Evolutionary conservation across 2,329 filamentous ascomycete species (phyloP).

Genomic region (Rutstroemia sp.): DNA sequence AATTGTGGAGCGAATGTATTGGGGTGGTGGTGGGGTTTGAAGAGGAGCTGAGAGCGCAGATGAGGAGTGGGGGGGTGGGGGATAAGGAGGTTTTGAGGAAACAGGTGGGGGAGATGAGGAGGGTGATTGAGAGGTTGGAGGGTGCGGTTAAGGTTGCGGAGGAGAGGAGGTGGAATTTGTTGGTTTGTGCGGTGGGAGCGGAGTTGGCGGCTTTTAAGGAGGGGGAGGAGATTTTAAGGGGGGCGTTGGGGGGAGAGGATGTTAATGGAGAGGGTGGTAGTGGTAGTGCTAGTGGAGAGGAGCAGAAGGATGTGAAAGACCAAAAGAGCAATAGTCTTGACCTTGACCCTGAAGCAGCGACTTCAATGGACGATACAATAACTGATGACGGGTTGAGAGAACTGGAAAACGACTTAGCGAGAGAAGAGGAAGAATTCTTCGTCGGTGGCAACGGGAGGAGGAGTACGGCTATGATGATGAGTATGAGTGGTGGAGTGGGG

Average conservation of each 20-base stretch:
- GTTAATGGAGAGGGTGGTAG: background rate
- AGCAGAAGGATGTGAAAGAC: conserved; percentile 18
- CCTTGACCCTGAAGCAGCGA: background rate
- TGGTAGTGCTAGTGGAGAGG: conserved; percentile 8
- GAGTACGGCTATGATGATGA: background rate
- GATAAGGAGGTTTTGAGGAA: conserved; percentile 35
- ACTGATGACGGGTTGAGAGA: conserved; percentile 1
- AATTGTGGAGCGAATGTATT: conserved; percentile 58
- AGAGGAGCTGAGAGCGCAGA: conserved; percentile 47
- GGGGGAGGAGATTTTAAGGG: conserved; percentile 48
- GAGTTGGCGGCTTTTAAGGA: conserved; percentile 61
- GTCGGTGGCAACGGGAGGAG: background rate
- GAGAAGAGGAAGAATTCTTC: background rate
- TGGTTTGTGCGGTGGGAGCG: conserved; percentile 69
- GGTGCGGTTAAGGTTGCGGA: conserved; percentile 48
- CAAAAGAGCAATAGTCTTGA: background rate
- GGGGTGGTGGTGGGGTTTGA: conserved; percentile 58
- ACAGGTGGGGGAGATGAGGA: conserved; percentile 49
- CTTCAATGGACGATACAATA: background rate
- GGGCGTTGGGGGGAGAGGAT: conserved; percentile 23
- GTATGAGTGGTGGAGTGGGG: background rate
- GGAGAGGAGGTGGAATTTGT: conserved; percentile 60
- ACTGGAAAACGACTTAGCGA: background rate
- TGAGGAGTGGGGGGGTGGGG: conserved; percentile 36
- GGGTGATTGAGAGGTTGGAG: conserved; percentile 48